These are phyloP conservation scores for Nosema bombycis DNA, from an alignment of 371 early-diverging fungal genomes.

Conservation along the genomic window DNA sequence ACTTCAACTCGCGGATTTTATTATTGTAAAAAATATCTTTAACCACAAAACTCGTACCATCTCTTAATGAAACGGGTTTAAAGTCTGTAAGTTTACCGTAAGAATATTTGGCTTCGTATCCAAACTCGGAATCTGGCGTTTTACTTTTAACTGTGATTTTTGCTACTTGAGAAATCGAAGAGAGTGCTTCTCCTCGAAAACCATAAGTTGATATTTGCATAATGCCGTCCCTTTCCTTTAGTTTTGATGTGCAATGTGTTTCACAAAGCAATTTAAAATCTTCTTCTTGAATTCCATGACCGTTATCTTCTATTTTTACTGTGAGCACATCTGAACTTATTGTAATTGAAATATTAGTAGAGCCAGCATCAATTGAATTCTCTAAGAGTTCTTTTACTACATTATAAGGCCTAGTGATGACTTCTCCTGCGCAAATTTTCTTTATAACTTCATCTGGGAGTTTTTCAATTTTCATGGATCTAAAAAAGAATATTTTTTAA, in stretches of 20 bases:
- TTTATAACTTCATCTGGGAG: conserved; percentile 59
- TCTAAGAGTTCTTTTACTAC: conserved; percentile 92
- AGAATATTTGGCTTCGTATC: conserved; percentile 40
- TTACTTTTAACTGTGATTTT: conserved; percentile 73
- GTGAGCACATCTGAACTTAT: conserved; percentile 77
- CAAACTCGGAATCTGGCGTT: conserved; percentile 22
- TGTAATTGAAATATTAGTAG: conserved; percentile 73
- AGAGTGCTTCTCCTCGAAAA: conserved; percentile 93
- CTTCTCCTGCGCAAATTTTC: conserved; percentile 66
- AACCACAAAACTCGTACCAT: conserved; percentile 57
- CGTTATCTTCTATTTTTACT: conserved; percentile 87
- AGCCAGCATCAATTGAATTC: conserved; percentile 85
- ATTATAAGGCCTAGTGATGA: conserved; percentile 69
- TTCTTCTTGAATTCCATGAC: conserved; percentile 78
- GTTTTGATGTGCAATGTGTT: conserved; percentile 87
- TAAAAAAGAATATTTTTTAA: not conserved
- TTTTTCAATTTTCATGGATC: conserved; percentile 42
- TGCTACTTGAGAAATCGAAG: conserved; percentile 83
- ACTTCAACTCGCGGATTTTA: conserved; percentile 50
- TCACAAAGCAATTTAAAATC: conserved; percentile 76
- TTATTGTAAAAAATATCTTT: conserved; percentile 62
- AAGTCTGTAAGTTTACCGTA: conserved; percentile 25
- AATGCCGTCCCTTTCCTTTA: conserved; percentile 77
- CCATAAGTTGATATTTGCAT: conserved; percentile 79
- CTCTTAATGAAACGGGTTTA: conserved; percentile 34